phyloP scores from a whole-genome alignment of 129 eudicot species.

The Flaveria bidentis region DNA sequence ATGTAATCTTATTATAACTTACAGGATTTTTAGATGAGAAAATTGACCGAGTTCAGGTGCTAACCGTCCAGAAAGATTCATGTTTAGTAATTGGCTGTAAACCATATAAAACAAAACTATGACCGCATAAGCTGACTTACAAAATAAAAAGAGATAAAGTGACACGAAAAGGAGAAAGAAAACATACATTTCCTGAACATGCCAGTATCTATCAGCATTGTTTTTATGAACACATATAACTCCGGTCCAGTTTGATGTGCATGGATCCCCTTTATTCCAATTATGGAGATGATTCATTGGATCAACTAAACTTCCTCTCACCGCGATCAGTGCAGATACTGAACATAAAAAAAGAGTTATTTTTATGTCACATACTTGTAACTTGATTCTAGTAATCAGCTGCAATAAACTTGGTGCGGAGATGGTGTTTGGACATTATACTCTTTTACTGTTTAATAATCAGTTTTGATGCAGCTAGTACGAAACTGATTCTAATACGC shows the following conservation, averaged over 20 bases:
- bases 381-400: not conserved
- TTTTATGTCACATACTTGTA: not conserved
- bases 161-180: not conserved
- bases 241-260: slow-evolving; percentile 80
- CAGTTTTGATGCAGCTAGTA: too few species aligned
- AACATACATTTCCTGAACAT: slow-evolving; percentile 72
- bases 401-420: not conserved
- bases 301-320: slow-evolving; percentile 56
- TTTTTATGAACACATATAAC: slow-evolving; percentile 48
- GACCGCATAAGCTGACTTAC: not conserved
- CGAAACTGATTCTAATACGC: not conserved
- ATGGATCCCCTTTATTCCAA: slow-evolving; percentile 82
- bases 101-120: slow-evolving; percentile 6
- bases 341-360: slow-evolving; percentile 14
- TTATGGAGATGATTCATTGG: slow-evolving; percentile 45
- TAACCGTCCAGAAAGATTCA: slow-evolving; percentile 76
- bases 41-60: slow-evolving; percentile 86
- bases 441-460: not conserved
- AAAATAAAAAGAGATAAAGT: not conserved
- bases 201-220: slow-evolving; percentile 51
- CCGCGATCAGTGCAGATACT: slow-evolving; percentile 69
- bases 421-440: not conserved
- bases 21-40: slow-evolving; percentile 64
- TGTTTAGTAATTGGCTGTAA: slow-evolving; percentile 63
- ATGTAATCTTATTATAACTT: slow-evolving; percentile 35